Conservation (phyloP, 331 rosid genomes). For the Pyracantha coccinea region DNA sequence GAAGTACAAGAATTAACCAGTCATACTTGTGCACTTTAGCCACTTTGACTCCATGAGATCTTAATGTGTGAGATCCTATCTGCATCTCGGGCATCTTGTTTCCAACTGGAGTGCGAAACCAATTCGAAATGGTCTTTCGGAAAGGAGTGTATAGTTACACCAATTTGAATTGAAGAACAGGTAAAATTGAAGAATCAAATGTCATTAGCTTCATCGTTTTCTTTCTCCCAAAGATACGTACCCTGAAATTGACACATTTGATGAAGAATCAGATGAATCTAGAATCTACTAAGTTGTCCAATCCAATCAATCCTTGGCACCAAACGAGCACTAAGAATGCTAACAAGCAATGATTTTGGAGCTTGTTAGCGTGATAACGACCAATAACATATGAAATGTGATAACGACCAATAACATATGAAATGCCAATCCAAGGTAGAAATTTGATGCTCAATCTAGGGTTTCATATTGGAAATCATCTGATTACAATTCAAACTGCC, state of each 20-base stretch:
- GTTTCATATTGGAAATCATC: not conserved
- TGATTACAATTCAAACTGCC: not conserved
- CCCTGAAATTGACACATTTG: not conserved
- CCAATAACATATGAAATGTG: too few relatives aligned
- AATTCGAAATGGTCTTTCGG: not conserved
- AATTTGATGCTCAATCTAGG: not conserved
- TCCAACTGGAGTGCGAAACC: not conserved
- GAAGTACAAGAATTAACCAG: slow-evolving; percentile 11
- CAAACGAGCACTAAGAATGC: not conserved
- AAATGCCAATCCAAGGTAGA: not conserved
- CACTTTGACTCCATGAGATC: slow-evolving; percentile 13
- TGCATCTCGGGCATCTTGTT: slow-evolving; percentile 1
- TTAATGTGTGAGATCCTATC: not conserved
- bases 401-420: not conserved
- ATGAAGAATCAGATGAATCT: not conserved
- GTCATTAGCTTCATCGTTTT: not conserved
- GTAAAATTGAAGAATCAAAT: not conserved
- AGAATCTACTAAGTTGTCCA: not conserved
- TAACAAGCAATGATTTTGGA: not conserved
- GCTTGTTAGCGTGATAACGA: not conserved
- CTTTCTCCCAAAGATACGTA: not conserved
- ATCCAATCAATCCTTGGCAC: not conserved
- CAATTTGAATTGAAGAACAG: not conserved
- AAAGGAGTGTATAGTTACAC: not conserved
- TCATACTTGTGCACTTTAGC: slow-evolving; percentile 4